These are phyloP conservation scores for Haplographium delicatum DNA, from an alignment of 495 filamentous ascomycete species.

Conservation along the genomic window DNA sequence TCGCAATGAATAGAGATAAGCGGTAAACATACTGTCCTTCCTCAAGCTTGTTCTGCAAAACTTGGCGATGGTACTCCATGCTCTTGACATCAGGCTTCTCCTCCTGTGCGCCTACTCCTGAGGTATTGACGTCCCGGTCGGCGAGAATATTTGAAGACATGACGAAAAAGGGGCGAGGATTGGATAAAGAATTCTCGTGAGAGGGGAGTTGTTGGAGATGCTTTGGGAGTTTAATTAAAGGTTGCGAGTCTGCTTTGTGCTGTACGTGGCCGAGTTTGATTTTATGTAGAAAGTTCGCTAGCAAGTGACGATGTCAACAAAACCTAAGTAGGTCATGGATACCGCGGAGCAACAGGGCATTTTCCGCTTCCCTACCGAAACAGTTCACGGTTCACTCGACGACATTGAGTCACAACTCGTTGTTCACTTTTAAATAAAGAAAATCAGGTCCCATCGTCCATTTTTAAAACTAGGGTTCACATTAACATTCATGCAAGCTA, in stretches of 20 bases:
- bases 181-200: no score
- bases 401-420: slow-evolving; percentile 10
- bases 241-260: no score
- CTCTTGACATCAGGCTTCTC: slow-evolving; percentile 42
- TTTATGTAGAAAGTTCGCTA: no score
- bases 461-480: slow-evolving; percentile 1
- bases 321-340: no score
- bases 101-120: slow-evolving; percentile 12
- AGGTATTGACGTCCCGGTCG: slow-evolving; percentile 51
- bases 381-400: no score
- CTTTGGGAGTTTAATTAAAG: background rate
- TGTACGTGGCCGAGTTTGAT: no score
- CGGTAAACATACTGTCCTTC: slow-evolving; percentile 35
- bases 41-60: slow-evolving; percentile 66
- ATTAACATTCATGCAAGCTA: background rate
- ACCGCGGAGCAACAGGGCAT: background rate
- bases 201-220: background rate
- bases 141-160: slow-evolving; percentile 44
- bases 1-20: background rate
- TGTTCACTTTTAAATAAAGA: background rate
- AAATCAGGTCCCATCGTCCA: background rate
- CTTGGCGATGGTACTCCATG: slow-evolving; percentile 78
- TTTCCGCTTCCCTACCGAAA: background rate
- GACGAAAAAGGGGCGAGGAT: no score
- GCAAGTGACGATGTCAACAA: no score